Evolutionary conservation across 2,329 filamentous ascomycete species (phyloP), one percentile per base, ranked within the genome.

Genomic region (Neobulgaria alba): DNA sequence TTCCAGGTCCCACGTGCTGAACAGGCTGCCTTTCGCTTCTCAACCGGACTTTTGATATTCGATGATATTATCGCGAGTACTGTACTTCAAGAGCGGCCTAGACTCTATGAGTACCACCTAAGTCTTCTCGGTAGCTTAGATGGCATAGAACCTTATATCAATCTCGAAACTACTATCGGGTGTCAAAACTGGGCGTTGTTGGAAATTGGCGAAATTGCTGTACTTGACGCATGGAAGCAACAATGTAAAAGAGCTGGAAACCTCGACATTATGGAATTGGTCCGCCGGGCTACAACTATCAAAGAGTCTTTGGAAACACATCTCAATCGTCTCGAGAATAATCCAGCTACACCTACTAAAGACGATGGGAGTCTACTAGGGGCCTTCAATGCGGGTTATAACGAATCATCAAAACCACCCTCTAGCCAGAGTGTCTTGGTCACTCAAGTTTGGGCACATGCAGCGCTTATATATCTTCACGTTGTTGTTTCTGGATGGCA

Each of bases 171-270:
- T 29, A 67, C 73, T 39, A 52, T 72, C 17, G 75, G 75, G 1
- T 63, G 73, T 44, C 62, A 73, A 39, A 79, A 77, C 56, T 75
- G 72, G 72, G 67, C 67, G 2, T 44, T 80, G 29, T 58, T 72
- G 31, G 58, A 67, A 9, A 66, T 80, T 23, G 68, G 68, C 12
- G 67, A 75, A 34, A 68, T 75, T 31, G 63, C 73, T 3, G 56
- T 64, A 2, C 64, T 81, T 5, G 68, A 72, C 37, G 63, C 67
- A 1, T 79, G 75, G 75, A 80, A 79, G 59, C 67, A 71, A 53
- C 59, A 65, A 29, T 65, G 66, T 49, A 68, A 61, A 36, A 55
- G 56, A 34, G 49, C 55, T 3, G 68, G 68, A 3, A 63, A 62
- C 0, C 59, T 77, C 1, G 69, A 69, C 9, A 37, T 59, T 3